Base-by-base conservation (phyloP, 139 green algal species). In the Chlorella sp. region DNA sequence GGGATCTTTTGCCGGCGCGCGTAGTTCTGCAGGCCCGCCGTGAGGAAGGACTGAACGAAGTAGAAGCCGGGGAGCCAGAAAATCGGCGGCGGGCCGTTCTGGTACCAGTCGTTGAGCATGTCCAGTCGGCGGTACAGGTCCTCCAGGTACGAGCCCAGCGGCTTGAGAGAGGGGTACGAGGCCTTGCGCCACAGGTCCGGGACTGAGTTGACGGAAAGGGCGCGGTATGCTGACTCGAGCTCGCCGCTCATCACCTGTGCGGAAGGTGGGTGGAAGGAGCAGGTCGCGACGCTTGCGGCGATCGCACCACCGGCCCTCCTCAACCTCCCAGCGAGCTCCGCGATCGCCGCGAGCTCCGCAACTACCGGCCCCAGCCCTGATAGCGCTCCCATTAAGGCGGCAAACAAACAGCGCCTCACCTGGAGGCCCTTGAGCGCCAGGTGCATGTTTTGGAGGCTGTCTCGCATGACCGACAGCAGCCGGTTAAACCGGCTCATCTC, bases 51-150 rank as follows among this genome's bases (percentile, higher is more conserved):
- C 67, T 91, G 88, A 69, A 89, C 85, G 81, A 93, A 96, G 87
- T 94, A 96, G 80, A 96, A 96, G 67, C 85, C 89, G 27, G 85
- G 79, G 36, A 96, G 74, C 89, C 91, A 96, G 86, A 89, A 91
- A 30, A 80, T 78, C 22, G 83, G 3, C 2, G 91, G 91, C 30
- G 78, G 73, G 26, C 81, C 80, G 14, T 77, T 55, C 49, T 89
- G 75, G 30, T 77, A 78, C 85, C 85, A 90, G 32, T 51, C 69
- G 24, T 74, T 31, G 31, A 92, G 80, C 85, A 91, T 91, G 49
- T 79, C 55, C 31, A 93, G 73, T 4, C 87, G 81, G 22, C 55
- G 36, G 63, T 89, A 88, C 35, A 93, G 79, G 81, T 93, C 88
- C 6, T 88, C 76, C 50, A 93, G 70, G 76, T 91, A 93, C 36